Conservation (phyloP, 371 early-diverging fungal species). For the Mortierella sp. region DNA sequence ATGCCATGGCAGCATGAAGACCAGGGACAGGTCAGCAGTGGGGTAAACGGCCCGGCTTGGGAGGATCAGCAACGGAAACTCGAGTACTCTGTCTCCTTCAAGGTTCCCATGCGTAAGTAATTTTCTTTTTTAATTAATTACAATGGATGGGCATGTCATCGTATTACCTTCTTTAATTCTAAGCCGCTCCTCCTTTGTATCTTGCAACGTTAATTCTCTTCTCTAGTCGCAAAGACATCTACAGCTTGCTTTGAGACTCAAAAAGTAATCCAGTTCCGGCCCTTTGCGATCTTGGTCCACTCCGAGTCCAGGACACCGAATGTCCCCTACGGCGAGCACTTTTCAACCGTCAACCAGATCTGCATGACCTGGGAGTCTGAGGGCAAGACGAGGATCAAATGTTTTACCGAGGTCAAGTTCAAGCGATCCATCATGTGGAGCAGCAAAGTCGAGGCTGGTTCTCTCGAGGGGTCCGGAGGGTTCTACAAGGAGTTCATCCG, state of each 20-base stretch:
- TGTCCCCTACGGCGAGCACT: constrained; percentile 51
- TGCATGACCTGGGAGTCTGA: constrained; percentile 45
- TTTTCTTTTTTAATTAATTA: not conserved
- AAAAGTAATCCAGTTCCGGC: constrained; percentile 23
- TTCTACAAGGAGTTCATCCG: constrained; percentile 36
- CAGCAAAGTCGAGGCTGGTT: constrained; percentile 32
- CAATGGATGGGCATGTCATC: not conserved
- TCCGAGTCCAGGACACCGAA: constrained; percentile 44
- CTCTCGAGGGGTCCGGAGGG: constrained; percentile 37
- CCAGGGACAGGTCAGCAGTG: not conserved
- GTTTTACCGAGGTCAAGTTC: constrained; percentile 49
- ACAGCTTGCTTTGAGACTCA: constrained; percentile 43
- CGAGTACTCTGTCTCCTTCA: constrained; percentile 50
- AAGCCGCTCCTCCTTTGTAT: not conserved
- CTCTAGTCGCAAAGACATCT: constrained; percentile 47
- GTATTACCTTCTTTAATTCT: not conserved
- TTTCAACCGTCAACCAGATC: constrained; percentile 48
- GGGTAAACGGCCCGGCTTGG: not conserved
- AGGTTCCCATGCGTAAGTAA: constrained; percentile 49
- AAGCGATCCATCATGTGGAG: constrained; percentile 47
- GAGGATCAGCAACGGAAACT: constrained; percentile 26
- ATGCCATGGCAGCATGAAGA: constrained; percentile 22
- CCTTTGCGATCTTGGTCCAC: constrained; percentile 27
- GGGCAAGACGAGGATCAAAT: constrained; percentile 35
- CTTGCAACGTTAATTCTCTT: not conserved